Base-by-base conservation (phyloP, 2,329 filamentous ascomycete species). In the Fusarium sublunatum region DNA sequence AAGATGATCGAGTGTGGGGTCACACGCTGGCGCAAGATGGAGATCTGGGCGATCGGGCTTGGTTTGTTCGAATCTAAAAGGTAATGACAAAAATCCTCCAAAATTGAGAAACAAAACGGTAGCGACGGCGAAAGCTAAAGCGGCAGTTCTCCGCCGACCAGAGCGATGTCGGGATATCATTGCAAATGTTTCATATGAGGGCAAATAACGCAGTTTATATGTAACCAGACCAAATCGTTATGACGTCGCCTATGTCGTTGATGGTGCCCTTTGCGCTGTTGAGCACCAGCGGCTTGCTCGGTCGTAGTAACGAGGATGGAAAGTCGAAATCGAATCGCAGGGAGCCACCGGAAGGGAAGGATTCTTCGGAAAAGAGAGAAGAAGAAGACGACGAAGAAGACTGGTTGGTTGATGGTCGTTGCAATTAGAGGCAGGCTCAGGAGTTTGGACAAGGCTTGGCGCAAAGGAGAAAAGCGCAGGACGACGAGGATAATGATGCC, bases 1-100 rank as follows among this genome's bases (percentile, higher is more conserved):
- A 12, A 76, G 63, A 50, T 75, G 69, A 15, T 74, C 70, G 55
- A 75, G 56, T 6, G 70, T 60, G 10, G 72, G 41, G 10, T 59
- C 54, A 40, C 75, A 76, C 2, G 65, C n/a, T 31, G 60, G 55
- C 46, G 72, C 58, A 47, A 45, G 40, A 19, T 43, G 22, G 51
- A 70, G 38, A 32, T 58, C 39, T 46, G 68, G 62, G 25, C 72
- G 55, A 42, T 70, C 67, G 12, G 69, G 58, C 19, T 44, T 59
- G 12, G 52, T 35, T 15, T 50, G 45, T 38, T 70, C 60, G 13
- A 66, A 56, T 34, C 59, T 52, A 11, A 72, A 61, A 4, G 71
- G 64, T 9, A 72, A 49, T 8, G 63, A 53, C 52, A 66, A 29
- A n/a, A 53, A 46, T 6, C 63, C 58, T 41, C 31, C 35, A 5